Conservation (phyloP, 495 filamentous ascomycete genomes). For the Penicillium roqueforti region DNA sequence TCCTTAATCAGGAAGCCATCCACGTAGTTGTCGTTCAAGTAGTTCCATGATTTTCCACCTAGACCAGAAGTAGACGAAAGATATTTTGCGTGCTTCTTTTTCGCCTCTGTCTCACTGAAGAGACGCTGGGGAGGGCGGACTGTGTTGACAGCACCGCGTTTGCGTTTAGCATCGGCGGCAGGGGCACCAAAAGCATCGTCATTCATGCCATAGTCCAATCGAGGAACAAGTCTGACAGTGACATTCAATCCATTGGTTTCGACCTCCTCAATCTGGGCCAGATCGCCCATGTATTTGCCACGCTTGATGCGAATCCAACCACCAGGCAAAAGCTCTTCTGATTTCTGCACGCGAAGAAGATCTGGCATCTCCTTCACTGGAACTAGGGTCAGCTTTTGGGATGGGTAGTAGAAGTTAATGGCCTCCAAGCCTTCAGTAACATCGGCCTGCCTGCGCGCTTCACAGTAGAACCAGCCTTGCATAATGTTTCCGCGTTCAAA, state of each 20-base stretch:
- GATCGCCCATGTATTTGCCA: constrained; percentile 79
- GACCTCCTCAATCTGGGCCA: constrained; percentile 91
- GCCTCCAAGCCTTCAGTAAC: constrained; percentile 76
- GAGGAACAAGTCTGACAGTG: constrained; percentile 78
- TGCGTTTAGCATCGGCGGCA: constrained; percentile 61
- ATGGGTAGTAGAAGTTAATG: constrained; percentile 78
- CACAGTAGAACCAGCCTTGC: constrained; percentile 93
- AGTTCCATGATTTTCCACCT: constrained; percentile 73
- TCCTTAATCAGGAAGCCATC: constrained; percentile 94
- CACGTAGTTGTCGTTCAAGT: constrained; percentile 80
- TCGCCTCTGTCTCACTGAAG: constrained; percentile 91
- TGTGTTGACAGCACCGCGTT: constrained; percentile 57
- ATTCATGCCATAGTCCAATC: constrained; percentile 85
- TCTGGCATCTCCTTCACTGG: constrained; percentile 98
- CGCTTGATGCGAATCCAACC: constrained; percentile 88
- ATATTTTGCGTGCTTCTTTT: constrained; percentile 76
- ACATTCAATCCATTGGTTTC: constrained; percentile 89
- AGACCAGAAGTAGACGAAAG: constrained; percentile 52
- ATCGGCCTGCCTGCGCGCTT: constrained; percentile 81
- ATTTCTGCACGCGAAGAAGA: constrained; percentile 83
- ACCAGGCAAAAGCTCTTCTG: constrained; percentile 77
- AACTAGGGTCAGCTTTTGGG: constrained; percentile 76
- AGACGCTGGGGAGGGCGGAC: constrained; percentile 80
- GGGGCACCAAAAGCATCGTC: constrained; percentile 63
- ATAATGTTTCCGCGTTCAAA: constrained; percentile 86